Evolutionary conservation across 169 alveolate genomes (phyloP).

Genomic region (Cyclospora cayetanensis): DNA sequence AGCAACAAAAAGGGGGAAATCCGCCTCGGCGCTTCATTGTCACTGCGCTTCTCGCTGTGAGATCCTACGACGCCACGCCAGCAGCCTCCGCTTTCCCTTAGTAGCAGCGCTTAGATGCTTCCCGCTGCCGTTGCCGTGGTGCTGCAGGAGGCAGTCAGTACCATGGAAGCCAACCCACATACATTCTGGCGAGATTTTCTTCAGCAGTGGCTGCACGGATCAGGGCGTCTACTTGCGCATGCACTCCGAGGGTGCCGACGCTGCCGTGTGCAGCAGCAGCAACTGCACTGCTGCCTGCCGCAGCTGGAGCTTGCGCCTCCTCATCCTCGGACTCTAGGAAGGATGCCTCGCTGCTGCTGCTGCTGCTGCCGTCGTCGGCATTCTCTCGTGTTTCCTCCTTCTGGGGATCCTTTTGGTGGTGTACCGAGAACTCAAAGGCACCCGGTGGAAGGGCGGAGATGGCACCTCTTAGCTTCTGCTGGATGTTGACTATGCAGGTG

Average conservation of each 20-base stretch:
- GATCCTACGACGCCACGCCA: too few relatives aligned
- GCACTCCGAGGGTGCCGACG: conserved; percentile 73
- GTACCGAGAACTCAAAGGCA: background rate
- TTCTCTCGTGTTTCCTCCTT: too few relatives aligned
- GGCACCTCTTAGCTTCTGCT: conserved; percentile 28
- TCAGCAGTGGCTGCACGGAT: conserved; percentile 88
- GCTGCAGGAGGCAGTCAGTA: conserved; percentile 58
- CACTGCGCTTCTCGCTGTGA: too few relatives aligned
- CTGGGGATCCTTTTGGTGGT: background rate
- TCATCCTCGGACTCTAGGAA: background rate
- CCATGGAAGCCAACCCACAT: conserved; percentile 97
- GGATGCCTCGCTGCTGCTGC: conserved; percentile 14
- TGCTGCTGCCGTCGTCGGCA: background rate
- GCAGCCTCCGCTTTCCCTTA: too few relatives aligned
- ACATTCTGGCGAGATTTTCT: conserved; percentile 93
- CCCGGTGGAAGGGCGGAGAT: conserved; percentile 17
- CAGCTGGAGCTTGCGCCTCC: conserved; percentile 8
- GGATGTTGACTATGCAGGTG: conserved; percentile 10
- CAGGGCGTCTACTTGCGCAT: conserved; percentile 58
- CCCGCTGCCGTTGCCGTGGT: background rate
- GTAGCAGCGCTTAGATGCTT: too few relatives aligned
- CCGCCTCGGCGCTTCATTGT: too few relatives aligned
- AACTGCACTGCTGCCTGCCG: background rate
- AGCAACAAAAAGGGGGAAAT: too few relatives aligned
- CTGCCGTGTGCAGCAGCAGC: conserved; percentile 65